Evolutionary conservation across 2,329 filamentous ascomycete genomes (phyloP).

Genomic region (Cercospora sojina): DNA sequence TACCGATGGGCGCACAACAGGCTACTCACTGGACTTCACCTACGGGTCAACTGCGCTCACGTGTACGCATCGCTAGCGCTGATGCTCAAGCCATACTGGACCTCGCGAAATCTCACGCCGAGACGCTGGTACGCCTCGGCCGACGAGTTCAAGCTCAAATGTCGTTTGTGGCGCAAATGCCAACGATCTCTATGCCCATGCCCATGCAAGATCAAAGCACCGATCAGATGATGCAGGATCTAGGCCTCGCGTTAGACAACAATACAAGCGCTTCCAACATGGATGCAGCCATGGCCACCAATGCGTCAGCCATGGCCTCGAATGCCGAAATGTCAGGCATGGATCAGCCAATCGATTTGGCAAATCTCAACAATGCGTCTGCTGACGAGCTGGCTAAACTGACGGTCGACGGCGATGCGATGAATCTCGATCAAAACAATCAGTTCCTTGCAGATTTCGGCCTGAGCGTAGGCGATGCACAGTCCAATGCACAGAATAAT

Average conservation of each 20-base stretch:
- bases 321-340: conserved; percentile 27
- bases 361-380: conserved; percentile 17
- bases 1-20: conserved; percentile 29
- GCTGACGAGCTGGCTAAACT: conserved; percentile 30
- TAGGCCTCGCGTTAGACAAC: conserved; percentile 33
- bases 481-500: conserved; percentile 30
- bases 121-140: conserved; percentile 41
- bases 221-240: conserved; percentile 39
- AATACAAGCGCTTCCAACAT: conserved; percentile 18
- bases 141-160: conserved; percentile 38
- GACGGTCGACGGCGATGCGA: conserved; percentile 22
- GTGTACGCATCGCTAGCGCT: conserved; percentile 50
- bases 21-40: conserved; percentile 43
- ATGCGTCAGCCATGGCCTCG: conserved; percentile 5
- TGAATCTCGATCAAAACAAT: conserved; percentile 31
- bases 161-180: conserved; percentile 63
- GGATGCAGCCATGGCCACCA: conserved; percentile 20
- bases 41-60: conserved; percentile 29
- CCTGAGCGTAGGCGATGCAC: conserved; percentile 23
- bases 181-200: conserved; percentile 31
- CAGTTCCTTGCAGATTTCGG: conserved; percentile 19
- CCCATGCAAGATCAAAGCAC: conserved; percentile 26
- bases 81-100: conserved; percentile 57
- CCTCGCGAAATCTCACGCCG: conserved; percentile 57
- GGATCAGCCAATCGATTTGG: conserved; percentile 21